These are phyloP conservation scores for Aspergillus flavus DNA, from an alignment of 2,329 filamentous ascomycete species.

Conservation along the genomic window DNA sequence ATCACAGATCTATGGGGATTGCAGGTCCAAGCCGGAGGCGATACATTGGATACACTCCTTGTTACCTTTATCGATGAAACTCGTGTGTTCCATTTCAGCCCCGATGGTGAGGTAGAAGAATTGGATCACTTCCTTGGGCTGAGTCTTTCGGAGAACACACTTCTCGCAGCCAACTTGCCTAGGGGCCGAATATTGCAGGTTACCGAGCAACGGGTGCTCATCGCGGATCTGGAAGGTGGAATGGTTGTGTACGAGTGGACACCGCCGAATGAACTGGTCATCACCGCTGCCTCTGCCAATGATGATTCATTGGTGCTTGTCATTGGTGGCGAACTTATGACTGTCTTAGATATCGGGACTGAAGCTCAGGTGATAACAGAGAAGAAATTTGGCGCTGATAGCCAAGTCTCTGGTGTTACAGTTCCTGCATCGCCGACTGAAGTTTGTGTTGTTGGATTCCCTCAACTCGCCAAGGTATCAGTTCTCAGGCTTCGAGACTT, in stretches of 20 bases:
- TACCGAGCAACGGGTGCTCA: constrained; percentile 63
- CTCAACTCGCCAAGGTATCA: constrained; percentile 77
- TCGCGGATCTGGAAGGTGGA: constrained; percentile 61
- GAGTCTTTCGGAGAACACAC: constrained; percentile 67
- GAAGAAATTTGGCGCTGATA: constrained; percentile 64
- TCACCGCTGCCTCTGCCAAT: constrained; percentile 80
- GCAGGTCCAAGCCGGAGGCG: constrained; percentile 51
- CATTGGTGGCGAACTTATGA: constrained; percentile 70
- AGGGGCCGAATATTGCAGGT: constrained; percentile 73
- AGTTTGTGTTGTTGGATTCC: constrained; percentile 82
- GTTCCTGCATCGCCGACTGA: constrained; percentile 65
- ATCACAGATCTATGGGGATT: constrained; percentile 75
- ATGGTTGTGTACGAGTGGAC: constrained; percentile 51
- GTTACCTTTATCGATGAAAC: constrained; percentile 84
- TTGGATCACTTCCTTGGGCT: constrained; percentile 75
- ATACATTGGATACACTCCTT: constrained; percentile 67
- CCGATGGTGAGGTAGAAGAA: constrained; percentile 81
- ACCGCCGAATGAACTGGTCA: constrained; percentile 53
- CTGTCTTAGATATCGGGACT: constrained; percentile 66
- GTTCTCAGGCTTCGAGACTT: constrained; percentile 71
- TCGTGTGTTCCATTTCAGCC: constrained; percentile 75
- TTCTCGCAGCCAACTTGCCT: constrained; percentile 69
- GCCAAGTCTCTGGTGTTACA: constrained; percentile 85
- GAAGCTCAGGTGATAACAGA: constrained; percentile 61
- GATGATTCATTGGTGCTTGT: constrained; percentile 71